A percentile compares a stretch with the other conserved stretches of the same genome.
Evolutionary conservation across 225 moss, liverwort and hornwort species (phyloP).

Genomic region (Pseudisothecium myosuroides): DNA sequence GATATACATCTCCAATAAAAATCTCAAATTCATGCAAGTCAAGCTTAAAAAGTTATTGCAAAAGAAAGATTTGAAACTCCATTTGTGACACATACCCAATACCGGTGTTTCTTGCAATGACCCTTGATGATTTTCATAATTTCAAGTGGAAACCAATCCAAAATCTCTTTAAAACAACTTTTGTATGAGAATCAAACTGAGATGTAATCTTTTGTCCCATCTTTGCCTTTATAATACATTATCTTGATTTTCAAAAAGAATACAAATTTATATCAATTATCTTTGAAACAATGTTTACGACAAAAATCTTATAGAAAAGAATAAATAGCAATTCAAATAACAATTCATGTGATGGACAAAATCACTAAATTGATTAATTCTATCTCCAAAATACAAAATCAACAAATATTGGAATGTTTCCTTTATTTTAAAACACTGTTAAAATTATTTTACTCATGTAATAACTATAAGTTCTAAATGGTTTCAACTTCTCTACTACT

Average conservation of each 20-base stretch:
- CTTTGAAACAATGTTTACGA: fast-evolving
- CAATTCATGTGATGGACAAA: neutral
- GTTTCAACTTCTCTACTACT: neutral
- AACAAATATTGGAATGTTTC: fast-evolving
- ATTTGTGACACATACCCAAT: no score
- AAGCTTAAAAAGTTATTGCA: no score
- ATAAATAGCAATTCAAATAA: neutral
- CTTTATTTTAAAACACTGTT: fast-evolving
- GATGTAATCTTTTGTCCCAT: neutral
- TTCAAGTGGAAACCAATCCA: fast-evolving
- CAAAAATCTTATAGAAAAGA: fast-evolving
- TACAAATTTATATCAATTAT: no score
- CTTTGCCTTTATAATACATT: fast-evolving
- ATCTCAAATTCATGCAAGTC: no score
- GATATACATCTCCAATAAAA: no score
- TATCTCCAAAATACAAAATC: neutral
- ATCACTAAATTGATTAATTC: neutral
- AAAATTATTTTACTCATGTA: fast-evolving
- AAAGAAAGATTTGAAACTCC: no score
- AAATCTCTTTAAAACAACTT: neutral
- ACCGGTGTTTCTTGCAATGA: no score
- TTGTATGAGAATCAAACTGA: neutral
- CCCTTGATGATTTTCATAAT: neutral
- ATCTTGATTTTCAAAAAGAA: fast-evolving
- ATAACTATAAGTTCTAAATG: neutral